Conservation (phyloP, 371 early-diverging fungal species). For the Haplosporangium sp. region DNA sequence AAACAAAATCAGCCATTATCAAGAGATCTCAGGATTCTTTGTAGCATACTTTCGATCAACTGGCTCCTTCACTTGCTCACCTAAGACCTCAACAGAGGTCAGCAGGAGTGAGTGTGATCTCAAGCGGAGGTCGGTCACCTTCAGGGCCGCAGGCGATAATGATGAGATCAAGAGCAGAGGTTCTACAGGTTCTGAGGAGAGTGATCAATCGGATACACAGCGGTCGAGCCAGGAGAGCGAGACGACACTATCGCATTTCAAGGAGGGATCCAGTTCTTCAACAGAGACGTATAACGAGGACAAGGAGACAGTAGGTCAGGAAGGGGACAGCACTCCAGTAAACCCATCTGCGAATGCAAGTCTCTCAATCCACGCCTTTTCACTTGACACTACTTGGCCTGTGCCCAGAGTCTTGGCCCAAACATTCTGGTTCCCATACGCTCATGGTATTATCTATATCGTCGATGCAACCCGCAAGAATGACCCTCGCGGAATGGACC, state of each 20-base stretch:
- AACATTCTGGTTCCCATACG: conserved; percentile 52
- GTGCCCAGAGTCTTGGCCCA: conserved; percentile 50
- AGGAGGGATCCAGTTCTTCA: too few relatives aligned
- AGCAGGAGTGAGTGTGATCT: not conserved
- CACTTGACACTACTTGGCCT: conserved; percentile 54
- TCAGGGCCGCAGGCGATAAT: conserved; percentile 3
- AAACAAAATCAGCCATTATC: conserved; percentile 47
- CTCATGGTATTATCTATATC: conserved; percentile 51
- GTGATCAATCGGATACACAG: not conserved
- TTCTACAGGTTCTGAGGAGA: conserved; percentile 2
- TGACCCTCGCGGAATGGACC: conserved; percentile 53
- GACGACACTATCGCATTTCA: not conserved
- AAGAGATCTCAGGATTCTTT: conserved; percentile 56
- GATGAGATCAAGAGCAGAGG: conserved; percentile 11
- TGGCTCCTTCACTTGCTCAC: conserved; percentile 37
- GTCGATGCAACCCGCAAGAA: conserved; percentile 56
- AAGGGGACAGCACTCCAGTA: too few relatives aligned
- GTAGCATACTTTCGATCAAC: conserved; percentile 47
- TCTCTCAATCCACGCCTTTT: conserved; percentile 50
- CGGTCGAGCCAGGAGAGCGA: not conserved
- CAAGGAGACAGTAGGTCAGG: not conserved
- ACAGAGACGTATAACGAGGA: too few relatives aligned
- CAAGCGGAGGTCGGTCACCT: not conserved
- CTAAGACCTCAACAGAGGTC: conserved; percentile 32
- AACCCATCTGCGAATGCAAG: conserved; percentile 28